Evolutionary conservation across 2,329 filamentous ascomycete genomes (phyloP), one percentile per base, ranked within the genome.

Genomic region (Myriosclerotinia duriaeana): DNA sequence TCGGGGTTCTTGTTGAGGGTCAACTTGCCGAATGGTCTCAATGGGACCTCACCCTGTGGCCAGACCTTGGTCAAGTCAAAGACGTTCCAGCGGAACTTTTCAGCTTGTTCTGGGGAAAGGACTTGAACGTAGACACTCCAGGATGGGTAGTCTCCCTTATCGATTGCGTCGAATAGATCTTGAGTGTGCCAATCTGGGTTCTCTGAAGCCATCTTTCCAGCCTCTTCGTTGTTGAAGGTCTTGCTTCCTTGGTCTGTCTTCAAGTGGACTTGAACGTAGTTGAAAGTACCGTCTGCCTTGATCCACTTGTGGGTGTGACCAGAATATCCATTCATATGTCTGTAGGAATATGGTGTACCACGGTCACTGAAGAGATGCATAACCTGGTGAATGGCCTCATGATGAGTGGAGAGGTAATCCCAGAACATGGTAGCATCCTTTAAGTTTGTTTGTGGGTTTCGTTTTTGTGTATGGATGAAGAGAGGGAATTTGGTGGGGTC

Each of bases 381-480:
- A 67, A 89, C 77, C 73, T 87, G 83, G 75, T 90, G 87, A 40
- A 85, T 79, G 8, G 83, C 78, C 76, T 90, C 88, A 38, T 86
- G 87, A 72, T 88, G 83, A 30, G 81, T 85, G 48, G 81, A 83
- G 48, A 83, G 83, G 69, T 83, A 82, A 68, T 80, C 79, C 76
- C 77, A 78, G 70, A 78, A 83, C 76, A 77, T 75, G 38, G 73
- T 75, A 20, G 88, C 86, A 77, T 90, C 86, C 58, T 85, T 87
- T 63, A 91, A 78, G 76, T 92, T 89, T 46, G 87, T 91, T 71
- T 87, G 83, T 0, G 89, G 89, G 77, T 92, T 83, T 59, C 89
- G 84, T 82, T 92, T 92, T 78, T 93, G 90, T 5, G 89, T 90
- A 79, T 91, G 89, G 69, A 91, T 91, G 78, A 92, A 89, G 74